Conservation (phyloP, 148 eudicot genomes). For the Camellia sinensis region DNA sequence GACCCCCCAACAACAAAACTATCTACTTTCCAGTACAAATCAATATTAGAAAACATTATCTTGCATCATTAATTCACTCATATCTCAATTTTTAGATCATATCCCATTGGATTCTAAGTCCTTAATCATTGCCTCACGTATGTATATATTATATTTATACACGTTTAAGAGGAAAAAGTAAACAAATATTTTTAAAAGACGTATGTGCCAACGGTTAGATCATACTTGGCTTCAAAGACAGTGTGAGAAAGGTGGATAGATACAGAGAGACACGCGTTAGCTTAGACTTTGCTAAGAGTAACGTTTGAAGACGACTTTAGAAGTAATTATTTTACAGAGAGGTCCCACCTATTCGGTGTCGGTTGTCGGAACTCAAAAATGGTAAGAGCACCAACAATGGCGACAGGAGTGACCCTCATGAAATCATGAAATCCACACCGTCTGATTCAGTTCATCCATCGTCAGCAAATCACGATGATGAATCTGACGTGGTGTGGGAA, state of each 20-base stretch:
- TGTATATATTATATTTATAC: background rate
- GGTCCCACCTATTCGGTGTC: slow-evolving; percentile 9
- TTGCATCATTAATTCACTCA: background rate
- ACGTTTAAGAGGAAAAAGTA: slow-evolving; percentile 3
- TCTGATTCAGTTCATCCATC: background rate
- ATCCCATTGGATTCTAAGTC: background rate
- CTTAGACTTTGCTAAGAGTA: background rate
- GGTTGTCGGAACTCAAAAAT: background rate
- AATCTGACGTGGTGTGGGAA: background rate
- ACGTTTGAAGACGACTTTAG: background rate
- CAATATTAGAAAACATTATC: slow-evolving; percentile 3
- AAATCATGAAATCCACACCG: background rate
- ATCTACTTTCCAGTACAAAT: slow-evolving; percentile 5
- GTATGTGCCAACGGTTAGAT: slow-evolving; percentile 5
- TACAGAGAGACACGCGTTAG: background rate
- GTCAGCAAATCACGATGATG: background rate
- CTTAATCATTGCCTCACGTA: slow-evolving; percentile 12
- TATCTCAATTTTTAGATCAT: background rate
- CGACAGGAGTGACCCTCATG: background rate
- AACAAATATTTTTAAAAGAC: background rate
- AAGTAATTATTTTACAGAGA: background rate
- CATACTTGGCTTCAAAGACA: slow-evolving; percentile 19
- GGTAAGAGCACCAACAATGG: background rate
- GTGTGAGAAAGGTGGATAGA: background rate
- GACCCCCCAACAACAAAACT: slow-evolving; percentile 29